phyloP scores from a whole-genome alignment of 2,329 filamentous ascomycete genomes.

The Fusarium burgessii region DNA sequence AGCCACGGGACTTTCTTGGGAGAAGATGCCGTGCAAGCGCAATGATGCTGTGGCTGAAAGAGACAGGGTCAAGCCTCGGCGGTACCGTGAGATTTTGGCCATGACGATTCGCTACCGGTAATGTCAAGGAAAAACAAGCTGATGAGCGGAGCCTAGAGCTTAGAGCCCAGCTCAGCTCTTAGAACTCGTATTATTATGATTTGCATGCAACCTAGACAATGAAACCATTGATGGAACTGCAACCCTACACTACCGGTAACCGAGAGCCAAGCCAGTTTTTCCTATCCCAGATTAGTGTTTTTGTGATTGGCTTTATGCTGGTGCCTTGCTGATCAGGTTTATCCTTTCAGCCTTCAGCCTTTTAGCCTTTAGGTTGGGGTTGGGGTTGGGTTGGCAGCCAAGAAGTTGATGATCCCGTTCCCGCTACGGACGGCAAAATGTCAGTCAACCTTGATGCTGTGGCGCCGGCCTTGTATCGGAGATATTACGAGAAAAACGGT shows the following conservation, averaged over 20 bases:
- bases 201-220: constrained; percentile 27
- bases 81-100: constrained; percentile 22
- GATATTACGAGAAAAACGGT: constrained; percentile 8
- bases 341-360: neutral
- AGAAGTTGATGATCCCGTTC: constrained; percentile 9
- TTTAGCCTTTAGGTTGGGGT: neutral
- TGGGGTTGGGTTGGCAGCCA: neutral
- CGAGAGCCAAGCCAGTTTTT: neutral
- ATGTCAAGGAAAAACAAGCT: constrained; percentile 8
- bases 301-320: neutral
- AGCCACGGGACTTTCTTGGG: constrained; percentile 29
- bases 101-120: constrained; percentile 9
- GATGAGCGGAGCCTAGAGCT: constrained; percentile 19
- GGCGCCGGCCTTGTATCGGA: constrained; percentile 37
- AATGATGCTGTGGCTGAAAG: constrained; percentile 32
- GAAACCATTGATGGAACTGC: constrained; percentile 16
- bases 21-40: constrained; percentile 12
- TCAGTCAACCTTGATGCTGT: constrained; percentile 30
- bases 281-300: neutral
- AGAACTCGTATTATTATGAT: constrained; percentile 19
- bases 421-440: constrained; percentile 13
- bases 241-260: constrained; percentile 8
- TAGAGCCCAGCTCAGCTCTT: neutral
- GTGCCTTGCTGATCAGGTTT: constrained; percentile 22
- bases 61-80: constrained; percentile 17